phyloP scores from a whole-genome alignment of 2,329 filamentous ascomycete genomes.

The Clathrospora elynae region DNA sequence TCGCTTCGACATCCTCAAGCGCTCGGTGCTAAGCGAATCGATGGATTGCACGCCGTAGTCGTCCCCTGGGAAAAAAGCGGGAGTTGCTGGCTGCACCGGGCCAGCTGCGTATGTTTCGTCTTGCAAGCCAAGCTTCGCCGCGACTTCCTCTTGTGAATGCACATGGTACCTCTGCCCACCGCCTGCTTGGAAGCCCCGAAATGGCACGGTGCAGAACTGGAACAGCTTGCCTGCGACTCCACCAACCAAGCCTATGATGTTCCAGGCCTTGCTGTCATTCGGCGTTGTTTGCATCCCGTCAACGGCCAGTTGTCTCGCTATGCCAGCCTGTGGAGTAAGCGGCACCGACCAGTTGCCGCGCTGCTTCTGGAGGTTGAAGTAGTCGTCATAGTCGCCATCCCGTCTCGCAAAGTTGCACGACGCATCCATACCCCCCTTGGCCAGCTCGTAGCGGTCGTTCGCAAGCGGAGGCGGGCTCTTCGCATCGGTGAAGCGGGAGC shows the following conservation, averaged over 20 bases:
- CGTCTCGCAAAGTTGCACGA: constrained; percentile 48
- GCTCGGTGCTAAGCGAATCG: constrained; percentile 51
- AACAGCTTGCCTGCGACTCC: constrained; percentile 78
- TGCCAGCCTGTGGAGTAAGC: constrained; percentile 29
- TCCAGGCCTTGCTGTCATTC: constrained; percentile 36
- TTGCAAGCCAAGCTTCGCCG: constrained; percentile 29
- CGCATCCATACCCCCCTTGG: constrained; percentile 56
- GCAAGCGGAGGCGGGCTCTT: constrained; percentile 54
- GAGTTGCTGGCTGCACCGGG: constrained; percentile 50
- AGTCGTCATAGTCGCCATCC: constrained; percentile 51
- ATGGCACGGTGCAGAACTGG: constrained; percentile 77
- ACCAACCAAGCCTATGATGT: constrained; percentile 65
- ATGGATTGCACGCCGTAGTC: constrained; percentile 54
- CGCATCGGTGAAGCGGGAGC: constrained; percentile 30
- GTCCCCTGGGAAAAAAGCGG: constrained; percentile 60
- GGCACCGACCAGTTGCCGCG: constrained; percentile 45
- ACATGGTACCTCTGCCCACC: constrained; percentile 75
- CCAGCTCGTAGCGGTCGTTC: constrained; percentile 58
- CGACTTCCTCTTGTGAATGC: constrained; percentile 41
- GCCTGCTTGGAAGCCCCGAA: constrained; percentile 85
- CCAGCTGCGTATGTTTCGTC: constrained; percentile 26
- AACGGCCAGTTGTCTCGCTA: constrained; percentile 17
- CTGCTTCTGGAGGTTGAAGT: constrained; percentile 46
- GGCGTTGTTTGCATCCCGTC: constrained; percentile 24
- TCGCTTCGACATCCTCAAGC: constrained; percentile 54